Evolutionary conservation across 768 basidiomycete genomes (phyloP), one percentile per base, ranked within the genome.

Genomic region (Rhodotorula graminis): DNA sequence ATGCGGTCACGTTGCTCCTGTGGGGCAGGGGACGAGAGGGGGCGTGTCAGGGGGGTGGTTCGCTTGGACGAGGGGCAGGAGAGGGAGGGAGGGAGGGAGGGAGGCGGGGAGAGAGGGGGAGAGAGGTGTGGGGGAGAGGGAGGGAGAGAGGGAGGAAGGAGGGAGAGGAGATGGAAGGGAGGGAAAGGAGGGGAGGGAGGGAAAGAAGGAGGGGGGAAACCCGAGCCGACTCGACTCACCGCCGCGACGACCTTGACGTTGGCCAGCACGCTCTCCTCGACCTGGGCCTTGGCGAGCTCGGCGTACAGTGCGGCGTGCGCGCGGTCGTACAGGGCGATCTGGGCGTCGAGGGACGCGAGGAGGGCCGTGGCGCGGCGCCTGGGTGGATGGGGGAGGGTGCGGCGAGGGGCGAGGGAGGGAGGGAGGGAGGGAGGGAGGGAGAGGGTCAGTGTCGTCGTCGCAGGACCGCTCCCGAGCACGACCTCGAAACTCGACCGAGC

Each of bases 201-300:
- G 4, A n/a, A 12, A n/a, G 11, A 53, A n/a, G 18, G 23, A 2
- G 8, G 23, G 47, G 5, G 23, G n/a, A n/a, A n/a, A n/a, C n/a
- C n/a, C n/a, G n/a, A n/a, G n/a, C n/a, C n/a, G n/a, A n/a, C n/a
- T n/a, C n/a, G n/a, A n/a, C n/a, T n/a, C 50, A 52, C 50, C 50
- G 50, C 27, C 2, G 50, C 50, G 50, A 52, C 23, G 50, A 52
- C 25, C 42, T 60, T 42, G 59, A 60, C 59, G 59, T 60, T 60
- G 6, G 11, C 27, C 42, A 60, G 59, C 12, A 60, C 59, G 27
- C 59, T 60, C 59, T 33, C 59, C 37, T 60, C 59, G 59, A 60
- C 37, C 42, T 60, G 59, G 25, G 59, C 59, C 37, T 60, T 60
- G 27, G 42, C 23, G 10, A 60, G 59, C 59, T 60, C 59, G 12